These are phyloP conservation scores for Globisporangium cystogenes DNA, from an alignment of 352 stramenopile genomes.

Conservation along the genomic window DNA sequence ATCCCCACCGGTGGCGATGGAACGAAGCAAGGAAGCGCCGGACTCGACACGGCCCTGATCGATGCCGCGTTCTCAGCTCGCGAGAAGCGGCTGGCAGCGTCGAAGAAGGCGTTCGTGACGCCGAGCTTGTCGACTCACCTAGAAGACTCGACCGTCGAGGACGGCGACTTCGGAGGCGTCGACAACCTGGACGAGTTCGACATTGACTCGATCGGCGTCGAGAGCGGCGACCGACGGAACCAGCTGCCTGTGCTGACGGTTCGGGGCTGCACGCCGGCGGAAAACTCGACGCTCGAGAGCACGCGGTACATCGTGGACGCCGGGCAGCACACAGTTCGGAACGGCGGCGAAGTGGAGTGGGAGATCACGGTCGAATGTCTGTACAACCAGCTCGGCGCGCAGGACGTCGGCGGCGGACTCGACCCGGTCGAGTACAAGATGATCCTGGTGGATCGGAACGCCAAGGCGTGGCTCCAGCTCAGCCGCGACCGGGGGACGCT, in stretches of 20 bases:
- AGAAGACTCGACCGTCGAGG: conserved; percentile 29
- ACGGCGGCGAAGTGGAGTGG: conserved; percentile 85
- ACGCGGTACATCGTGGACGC: conserved; percentile 85
- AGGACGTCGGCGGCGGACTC: conserved; percentile 19
- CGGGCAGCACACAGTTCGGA: conserved; percentile 82
- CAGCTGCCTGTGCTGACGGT: conserved; percentile 58
- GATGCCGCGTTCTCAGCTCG: conserved; percentile 57
- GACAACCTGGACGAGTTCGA: conserved; percentile 81
- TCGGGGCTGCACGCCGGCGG: conserved; percentile 75
- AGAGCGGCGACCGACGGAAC: conserved; percentile 27
- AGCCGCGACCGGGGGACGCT: conserved; percentile 76
- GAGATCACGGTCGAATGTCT: conserved; percentile 84
- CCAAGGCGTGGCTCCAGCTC: conserved; percentile 74
- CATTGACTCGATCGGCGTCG: conserved; percentile 55
- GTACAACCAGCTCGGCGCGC: conserved; percentile 30
- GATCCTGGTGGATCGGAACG: conserved; percentile 65
- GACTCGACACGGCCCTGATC: conserved; percentile 36
- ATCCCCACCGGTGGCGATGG: neutral
- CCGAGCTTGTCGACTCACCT: conserved; percentile 33
- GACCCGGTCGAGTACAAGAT: conserved; percentile 77
- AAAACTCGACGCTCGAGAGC: conserved; percentile 78
- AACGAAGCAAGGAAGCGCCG: conserved; percentile 20
- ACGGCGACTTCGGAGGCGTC: conserved; percentile 37
- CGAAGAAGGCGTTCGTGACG: conserved; percentile 31
- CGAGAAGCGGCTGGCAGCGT: conserved; percentile 47